phyloP scores from a whole-genome alignment of 306 rosid species.

The Pterocarpus macrocarpus region DNA sequence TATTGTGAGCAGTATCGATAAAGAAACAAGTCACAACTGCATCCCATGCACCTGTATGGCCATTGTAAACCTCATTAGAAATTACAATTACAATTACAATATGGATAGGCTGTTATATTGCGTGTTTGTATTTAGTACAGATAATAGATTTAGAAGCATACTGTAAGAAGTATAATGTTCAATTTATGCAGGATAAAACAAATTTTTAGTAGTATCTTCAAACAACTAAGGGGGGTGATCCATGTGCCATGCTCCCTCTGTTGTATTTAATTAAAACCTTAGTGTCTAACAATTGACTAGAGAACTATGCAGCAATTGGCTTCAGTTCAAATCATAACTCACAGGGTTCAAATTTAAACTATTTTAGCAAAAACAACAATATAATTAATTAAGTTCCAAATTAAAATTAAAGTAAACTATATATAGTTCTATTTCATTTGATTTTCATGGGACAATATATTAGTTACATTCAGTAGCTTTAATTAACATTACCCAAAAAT shows the following conservation, averaged over 20 bases:
- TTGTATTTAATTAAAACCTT: no score
- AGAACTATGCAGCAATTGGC: background rate
- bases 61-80: slow-evolving; percentile 47
- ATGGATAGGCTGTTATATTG: background rate
- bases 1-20: slow-evolving; percentile 93
- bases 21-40: slow-evolving; percentile 96
- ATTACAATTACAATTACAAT: no score
- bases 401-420: background rate
- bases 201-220: background rate
- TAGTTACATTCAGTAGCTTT: background rate
- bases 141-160: slow-evolving; percentile 17
- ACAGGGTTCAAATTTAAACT: no score
- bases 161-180: slow-evolving; percentile 13
- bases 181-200: slow-evolving; percentile 17
- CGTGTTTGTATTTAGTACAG: background rate
- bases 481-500: background rate
- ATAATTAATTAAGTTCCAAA: background rate
- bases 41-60: slow-evolving; percentile 89
- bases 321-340: no score
- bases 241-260: no score
- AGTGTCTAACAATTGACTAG: background rate
- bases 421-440: slow-evolving; percentile 6
- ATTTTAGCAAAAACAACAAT: background rate
- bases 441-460: background rate
- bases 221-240: no score